Percentiles rank a stretch among this genome's conserved stretches.
Conservation (phyloP, 768 basidiomycete genomes). For the Tulasnella sp. region DNA sequence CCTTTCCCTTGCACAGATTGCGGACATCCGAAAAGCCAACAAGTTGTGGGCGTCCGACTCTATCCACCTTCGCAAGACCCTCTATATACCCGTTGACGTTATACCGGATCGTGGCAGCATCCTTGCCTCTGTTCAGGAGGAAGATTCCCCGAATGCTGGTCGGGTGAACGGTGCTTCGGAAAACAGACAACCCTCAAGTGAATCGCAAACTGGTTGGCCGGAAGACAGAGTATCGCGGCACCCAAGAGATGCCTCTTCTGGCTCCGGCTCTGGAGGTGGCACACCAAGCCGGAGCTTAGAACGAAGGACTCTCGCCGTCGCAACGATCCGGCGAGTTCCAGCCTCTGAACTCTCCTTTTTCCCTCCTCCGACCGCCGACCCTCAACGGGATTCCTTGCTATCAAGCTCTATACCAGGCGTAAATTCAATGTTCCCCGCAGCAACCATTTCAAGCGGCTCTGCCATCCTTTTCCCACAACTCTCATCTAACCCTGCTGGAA, state of each 20-base stretch:
- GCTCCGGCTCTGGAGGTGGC: not conserved
- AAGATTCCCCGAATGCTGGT: too few species aligned
- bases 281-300: not conserved
- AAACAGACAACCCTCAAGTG: too few species aligned
- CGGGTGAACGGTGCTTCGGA: too few species aligned
- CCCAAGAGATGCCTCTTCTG: not conserved
- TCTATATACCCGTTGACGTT: constrained; percentile 20
- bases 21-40: constrained; percentile 78
- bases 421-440: not conserved
- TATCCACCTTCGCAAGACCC: constrained; percentile 68
- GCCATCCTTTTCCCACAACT: not conserved
- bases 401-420: not conserved
- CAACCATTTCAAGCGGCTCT: not conserved
- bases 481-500: not conserved
- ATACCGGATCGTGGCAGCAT: not conserved
- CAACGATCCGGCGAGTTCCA: constrained; percentile 14
- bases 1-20: constrained; percentile 30
- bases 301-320: not conserved
- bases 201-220: too few species aligned
- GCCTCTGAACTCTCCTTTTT: constrained; percentile 20
- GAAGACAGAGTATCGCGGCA: too few species aligned
- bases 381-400: not conserved
- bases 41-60: constrained; percentile 91
- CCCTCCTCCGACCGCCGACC: constrained; percentile 5
- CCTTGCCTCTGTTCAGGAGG: too few species aligned